Percentiles rank a stretch among this genome's conserved stretches.
Evolutionary conservation across 2,329 filamentous ascomycete species (phyloP).

Genomic region (Pseudogymnoascus sp.): DNA sequence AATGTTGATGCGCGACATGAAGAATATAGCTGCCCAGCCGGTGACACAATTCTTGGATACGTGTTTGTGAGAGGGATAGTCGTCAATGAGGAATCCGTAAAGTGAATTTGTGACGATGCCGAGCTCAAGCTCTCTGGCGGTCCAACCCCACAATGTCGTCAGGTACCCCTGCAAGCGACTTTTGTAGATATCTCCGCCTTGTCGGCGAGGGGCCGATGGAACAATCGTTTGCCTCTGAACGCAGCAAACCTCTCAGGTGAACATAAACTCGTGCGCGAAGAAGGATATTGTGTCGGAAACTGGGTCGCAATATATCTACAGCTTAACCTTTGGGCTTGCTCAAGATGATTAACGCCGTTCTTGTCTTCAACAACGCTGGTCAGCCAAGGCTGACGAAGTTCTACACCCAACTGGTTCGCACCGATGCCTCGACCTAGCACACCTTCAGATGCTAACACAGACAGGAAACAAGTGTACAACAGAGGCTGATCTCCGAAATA

Average conservation of each 20-base stretch:
- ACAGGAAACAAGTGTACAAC: constrained; percentile 94
- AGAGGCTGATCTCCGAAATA: constrained; percentile 93
- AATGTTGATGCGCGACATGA: background rate
- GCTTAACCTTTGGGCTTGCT: background rate
- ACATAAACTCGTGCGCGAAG: background rate
- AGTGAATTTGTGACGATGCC: background rate
- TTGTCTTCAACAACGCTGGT: constrained; percentile 97
- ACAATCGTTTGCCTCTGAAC: background rate
- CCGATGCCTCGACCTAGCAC: background rate
- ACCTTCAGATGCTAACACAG: constrained; percentile 9
- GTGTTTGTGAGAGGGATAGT: background rate
- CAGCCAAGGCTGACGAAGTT: constrained; percentile 97
- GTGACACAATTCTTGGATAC: background rate
- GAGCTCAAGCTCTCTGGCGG: background rate
- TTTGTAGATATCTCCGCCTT: constrained; percentile 7
- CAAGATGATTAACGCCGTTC: constrained; percentile 92
- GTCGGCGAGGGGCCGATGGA: background rate
- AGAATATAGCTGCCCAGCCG: background rate
- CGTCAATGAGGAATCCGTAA: background rate
- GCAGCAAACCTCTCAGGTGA: background rate
- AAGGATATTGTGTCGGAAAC: background rate
- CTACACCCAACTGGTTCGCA: constrained; percentile 82
- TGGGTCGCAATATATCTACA: background rate
- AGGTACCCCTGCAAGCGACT: constrained; percentile 7
- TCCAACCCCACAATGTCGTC: constrained; percentile 3